Evolutionary conservation across 2,329 filamentous ascomycete species (phyloP).

Genomic region (Diaporthe ilicicola): DNA sequence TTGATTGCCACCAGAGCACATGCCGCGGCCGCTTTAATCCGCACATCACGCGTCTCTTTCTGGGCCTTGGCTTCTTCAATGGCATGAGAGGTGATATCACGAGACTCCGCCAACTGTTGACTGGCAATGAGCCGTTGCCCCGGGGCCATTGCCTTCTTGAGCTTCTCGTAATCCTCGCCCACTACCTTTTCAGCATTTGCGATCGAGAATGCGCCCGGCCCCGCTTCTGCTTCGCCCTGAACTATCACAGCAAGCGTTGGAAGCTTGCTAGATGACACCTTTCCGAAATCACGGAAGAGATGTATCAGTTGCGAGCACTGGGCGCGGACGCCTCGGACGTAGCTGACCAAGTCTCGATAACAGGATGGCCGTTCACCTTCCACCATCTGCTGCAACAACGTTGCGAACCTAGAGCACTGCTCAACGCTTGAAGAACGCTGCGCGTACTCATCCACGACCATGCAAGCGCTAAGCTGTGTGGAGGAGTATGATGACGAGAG

Average conservation of each 20-base stretch:
- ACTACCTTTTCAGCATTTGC: conserved; percentile 88
- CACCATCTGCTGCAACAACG: conserved; percentile 76
- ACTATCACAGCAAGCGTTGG: conserved; percentile 89
- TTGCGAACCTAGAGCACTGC: conserved; percentile 66
- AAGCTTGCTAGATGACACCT: conserved; percentile 77
- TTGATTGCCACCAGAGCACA: conserved; percentile 89
- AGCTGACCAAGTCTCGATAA: conserved; percentile 91
- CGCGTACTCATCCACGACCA: conserved; percentile 90
- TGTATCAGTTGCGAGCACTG: conserved; percentile 92
- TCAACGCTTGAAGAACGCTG: conserved; percentile 59
- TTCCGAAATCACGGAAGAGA: conserved; percentile 90
- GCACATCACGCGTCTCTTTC: conserved; percentile 84
- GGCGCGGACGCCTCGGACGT: conserved; percentile 86
- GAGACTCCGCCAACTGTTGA: conserved; percentile 81
- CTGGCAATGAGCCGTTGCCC: conserved; percentile 86
- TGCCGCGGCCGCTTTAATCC: conserved; percentile 86
- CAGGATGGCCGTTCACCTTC: conserved; percentile 82
- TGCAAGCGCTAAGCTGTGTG: conserved; percentile 83
- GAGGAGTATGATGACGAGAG: conserved; percentile 81
- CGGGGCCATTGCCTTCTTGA: conserved; percentile 89
- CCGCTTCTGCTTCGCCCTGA: conserved; percentile 90
- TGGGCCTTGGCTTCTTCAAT: conserved; percentile 82
- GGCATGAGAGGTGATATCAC: conserved; percentile 72
- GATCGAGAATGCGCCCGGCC: conserved; percentile 91
- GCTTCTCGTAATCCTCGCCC: conserved; percentile 82